Evolutionary conservation across 2,329 filamentous ascomycete species (phyloP).

Genomic region (Cladosporium velox): DNA sequence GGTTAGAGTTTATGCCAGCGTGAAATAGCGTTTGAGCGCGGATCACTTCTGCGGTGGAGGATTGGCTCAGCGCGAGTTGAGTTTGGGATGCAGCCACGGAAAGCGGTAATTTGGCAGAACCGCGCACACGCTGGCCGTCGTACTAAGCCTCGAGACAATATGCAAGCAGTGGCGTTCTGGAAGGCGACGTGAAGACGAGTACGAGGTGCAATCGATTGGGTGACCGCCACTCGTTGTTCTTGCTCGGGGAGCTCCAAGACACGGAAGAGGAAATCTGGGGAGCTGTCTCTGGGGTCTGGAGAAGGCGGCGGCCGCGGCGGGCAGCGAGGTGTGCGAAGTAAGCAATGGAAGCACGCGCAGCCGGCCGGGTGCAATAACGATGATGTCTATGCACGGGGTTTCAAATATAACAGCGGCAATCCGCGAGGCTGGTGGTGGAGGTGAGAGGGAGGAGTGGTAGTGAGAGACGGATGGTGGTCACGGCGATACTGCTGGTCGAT

Average conservation of each 20-base stretch:
- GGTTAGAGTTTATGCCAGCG: constrained; percentile 17
- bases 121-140: neutral
- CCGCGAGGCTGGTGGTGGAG: neutral
- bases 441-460: neutral
- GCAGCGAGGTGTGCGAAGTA: neutral
- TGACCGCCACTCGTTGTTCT: constrained; percentile 5
- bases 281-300: constrained; percentile 21
- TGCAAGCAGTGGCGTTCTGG: constrained; percentile 1
- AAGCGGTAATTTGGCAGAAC: neutral
- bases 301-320: constrained; percentile 14
- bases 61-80: constrained; percentile 20
- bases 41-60: constrained; percentile 17
- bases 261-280: constrained; percentile 16
- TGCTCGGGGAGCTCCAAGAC: constrained; percentile 5
- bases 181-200: neutral
- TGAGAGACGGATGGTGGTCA: neutral
- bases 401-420: constrained; percentile 11
- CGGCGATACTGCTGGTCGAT: neutral
- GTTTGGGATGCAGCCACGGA: constrained; percentile 20
- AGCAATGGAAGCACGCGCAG: constrained; percentile 10
- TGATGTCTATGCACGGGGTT: constrained; percentile 9
- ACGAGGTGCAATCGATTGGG: neutral
- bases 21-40: constrained; percentile 18
- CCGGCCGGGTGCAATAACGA: constrained; percentile 11
- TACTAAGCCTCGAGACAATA: neutral